Percentiles rank a stretch among this genome's conserved stretches.
These are phyloP conservation scores for Solanum appendiculatum DNA, from an alignment of 257 asterid genomes.

Conservation along the genomic window DNA sequence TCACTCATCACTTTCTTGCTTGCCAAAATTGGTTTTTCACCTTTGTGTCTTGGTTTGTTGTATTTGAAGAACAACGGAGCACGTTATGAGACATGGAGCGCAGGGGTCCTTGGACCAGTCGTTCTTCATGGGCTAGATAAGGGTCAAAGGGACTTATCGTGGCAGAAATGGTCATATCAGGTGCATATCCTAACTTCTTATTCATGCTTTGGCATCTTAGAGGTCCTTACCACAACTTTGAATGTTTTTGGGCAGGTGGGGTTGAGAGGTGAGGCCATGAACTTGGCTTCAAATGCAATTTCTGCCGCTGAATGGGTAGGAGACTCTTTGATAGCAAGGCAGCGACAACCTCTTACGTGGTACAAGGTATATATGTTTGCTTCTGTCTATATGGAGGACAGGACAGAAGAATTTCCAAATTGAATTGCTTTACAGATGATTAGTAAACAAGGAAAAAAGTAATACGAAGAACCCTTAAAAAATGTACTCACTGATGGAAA, in stretches of 20 bases:
- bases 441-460: not conserved
- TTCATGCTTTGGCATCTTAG: not conserved
- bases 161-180: constrained; percentile 95
- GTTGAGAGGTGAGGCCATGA: constrained; percentile 73
- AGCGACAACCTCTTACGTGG: constrained; percentile 77
- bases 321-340: constrained; percentile 31
- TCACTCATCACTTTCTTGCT: not conserved
- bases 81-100: constrained; percentile 57
- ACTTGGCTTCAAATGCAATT: constrained; percentile 44
- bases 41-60: not conserved
- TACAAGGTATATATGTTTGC: constrained; percentile 49
- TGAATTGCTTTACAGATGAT: not conserved
- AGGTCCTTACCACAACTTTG: not conserved
- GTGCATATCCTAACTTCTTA: constrained; percentile 15
- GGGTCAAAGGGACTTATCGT: constrained; percentile 60
- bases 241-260: constrained; percentile 42
- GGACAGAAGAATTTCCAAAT: not conserved
- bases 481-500: not conserved
- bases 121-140: constrained; percentile 52
- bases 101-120: constrained; percentile 89
- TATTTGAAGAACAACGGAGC: constrained; percentile 57
- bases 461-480: not conserved
- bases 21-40: not conserved
- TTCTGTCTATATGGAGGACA: not conserved
- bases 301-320: constrained; percentile 56